Percentiles rank a stretch among this genome's conserved stretches.
phyloP scores from a whole-genome alignment of 2,329 filamentous ascomycete genomes.

The Fusarium albidum region DNA sequence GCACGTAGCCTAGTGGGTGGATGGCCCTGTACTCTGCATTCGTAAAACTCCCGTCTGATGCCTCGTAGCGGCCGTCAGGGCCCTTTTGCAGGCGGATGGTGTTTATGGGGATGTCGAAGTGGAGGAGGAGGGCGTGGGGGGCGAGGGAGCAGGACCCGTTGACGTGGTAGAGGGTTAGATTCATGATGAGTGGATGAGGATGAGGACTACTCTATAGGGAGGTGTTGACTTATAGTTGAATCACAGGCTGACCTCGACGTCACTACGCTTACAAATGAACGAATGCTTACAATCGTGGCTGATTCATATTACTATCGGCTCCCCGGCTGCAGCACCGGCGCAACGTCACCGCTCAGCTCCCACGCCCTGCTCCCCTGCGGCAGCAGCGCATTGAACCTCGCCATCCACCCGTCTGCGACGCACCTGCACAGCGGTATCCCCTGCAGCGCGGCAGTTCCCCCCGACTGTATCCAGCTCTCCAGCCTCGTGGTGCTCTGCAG shows the following conservation, averaged over 20 bases:
- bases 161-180: conserved; percentile 41
- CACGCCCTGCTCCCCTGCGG: conserved; percentile 30
- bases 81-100: conserved; percentile 29
- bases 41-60: conserved; percentile 44
- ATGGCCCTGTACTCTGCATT: conserved; percentile 41
- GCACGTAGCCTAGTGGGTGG: conserved; percentile 44
- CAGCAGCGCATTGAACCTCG: conserved; percentile 33
- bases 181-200: too few relatives aligned
- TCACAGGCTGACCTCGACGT: too few relatives aligned
- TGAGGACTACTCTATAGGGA: too few relatives aligned
- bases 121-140: conserved; percentile 41
- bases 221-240: too few relatives aligned
- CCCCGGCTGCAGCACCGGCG: conserved; percentile 29
- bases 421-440: conserved; percentile 45
- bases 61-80: conserved; percentile 24
- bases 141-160: conserved; percentile 43
- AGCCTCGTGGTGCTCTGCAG: conserved; percentile 38
- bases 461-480: conserved; percentile 41
- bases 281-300: too few relatives aligned
- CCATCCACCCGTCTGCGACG: conserved; percentile 38
- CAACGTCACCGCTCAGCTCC: conserved; percentile 32
- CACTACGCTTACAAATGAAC: conserved; percentile 27
- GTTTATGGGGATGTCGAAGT: conserved; percentile 41
- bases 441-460: conserved; percentile 37
- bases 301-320: too few relatives aligned